These are phyloP conservation scores for Furcasterigmium sp. DNA, from an alignment of 2,329 filamentous ascomycete species.

Conservation along the genomic window DNA sequence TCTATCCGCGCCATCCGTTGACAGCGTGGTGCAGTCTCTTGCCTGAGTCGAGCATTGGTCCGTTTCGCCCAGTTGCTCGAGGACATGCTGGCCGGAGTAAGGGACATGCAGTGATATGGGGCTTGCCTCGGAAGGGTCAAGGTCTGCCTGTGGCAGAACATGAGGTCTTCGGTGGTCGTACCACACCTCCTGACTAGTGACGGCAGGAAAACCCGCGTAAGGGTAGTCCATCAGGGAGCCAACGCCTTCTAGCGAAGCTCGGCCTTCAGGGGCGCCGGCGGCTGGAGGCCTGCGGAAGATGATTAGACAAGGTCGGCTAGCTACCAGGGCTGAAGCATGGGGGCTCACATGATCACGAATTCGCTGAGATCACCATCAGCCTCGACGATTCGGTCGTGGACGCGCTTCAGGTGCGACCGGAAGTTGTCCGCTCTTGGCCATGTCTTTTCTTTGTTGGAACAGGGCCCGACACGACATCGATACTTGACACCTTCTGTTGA, in stretches of 20 bases:
- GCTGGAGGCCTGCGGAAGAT: background rate
- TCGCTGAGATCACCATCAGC: constrained; percentile 31
- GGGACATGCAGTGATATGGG: background rate
- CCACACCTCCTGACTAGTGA: background rate
- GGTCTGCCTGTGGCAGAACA: background rate
- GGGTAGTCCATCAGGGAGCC: constrained; percentile 18
- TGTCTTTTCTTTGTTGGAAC: constrained; percentile 56
- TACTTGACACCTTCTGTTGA: constrained; percentile 46
- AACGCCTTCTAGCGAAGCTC: constrained; percentile 15
- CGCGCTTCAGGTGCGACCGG: constrained; percentile 66
- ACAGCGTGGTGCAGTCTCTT: no score
- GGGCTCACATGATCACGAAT: constrained; percentile 24
- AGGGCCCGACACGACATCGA: constrained; percentile 53
- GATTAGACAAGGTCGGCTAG: background rate
- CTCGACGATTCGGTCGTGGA: constrained; percentile 46
- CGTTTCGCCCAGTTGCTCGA: no score
- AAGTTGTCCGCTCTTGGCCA: constrained; percentile 89
- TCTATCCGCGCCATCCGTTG: no score
- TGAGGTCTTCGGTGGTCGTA: background rate
- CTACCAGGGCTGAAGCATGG: background rate
- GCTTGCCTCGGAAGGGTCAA: background rate
- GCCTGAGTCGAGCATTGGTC: no score
- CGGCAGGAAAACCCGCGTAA: background rate
- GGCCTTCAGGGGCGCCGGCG: constrained; percentile 12
- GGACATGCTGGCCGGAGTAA: background rate